A percentile compares a stretch with the other conserved stretches of the same genome.
phyloP scores from a whole-genome alignment of 768 basidiomycete species.

The Pluteus cervinus region DNA sequence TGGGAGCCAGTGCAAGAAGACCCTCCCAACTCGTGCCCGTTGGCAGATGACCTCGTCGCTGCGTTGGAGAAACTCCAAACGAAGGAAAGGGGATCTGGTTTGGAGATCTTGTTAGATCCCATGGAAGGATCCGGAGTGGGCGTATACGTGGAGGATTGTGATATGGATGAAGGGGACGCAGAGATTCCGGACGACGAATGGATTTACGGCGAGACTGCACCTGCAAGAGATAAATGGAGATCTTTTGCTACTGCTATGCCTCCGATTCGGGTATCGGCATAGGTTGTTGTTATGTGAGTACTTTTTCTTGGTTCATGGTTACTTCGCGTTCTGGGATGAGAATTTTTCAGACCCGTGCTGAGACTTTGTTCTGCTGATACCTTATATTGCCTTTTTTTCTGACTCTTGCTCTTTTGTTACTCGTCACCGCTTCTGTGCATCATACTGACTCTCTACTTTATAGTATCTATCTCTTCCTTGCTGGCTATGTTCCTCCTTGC shows the following conservation, averaged over 20 bases:
- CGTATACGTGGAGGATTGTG: conserved; percentile 75
- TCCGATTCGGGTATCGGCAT: conserved; percentile 28
- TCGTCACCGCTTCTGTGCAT: conserved; percentile 5
- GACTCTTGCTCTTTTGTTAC: conserved; percentile 18
- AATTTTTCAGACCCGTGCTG: conserved; percentile 76
- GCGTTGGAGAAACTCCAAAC: conserved; percentile 72
- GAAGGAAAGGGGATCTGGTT: conserved; percentile 26
- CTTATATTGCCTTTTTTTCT: conserved; percentile 59
- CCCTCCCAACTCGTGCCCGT: conserved; percentile 75
- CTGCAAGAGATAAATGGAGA: conserved; percentile 45
- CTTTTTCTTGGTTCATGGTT: conserved; percentile 6
- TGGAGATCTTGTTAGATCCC: conserved; percentile 62
- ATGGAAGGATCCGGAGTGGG: conserved; percentile 67
- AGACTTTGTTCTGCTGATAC: conserved; percentile 50
- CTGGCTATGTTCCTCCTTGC: conserved; percentile 9
- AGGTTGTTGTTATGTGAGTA: conserved; percentile 16
- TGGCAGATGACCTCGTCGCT: conserved; percentile 82
- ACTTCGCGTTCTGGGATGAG: conserved; percentile 44
- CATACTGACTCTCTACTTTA: conserved; percentile 9
- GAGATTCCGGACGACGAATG: conserved; percentile 51
- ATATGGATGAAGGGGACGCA: conserved; percentile 26
- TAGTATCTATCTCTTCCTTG: conserved; percentile 1
- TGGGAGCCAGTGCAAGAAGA: conserved; percentile 93
- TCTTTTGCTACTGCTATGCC: conserved; percentile 53
- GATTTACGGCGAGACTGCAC: conserved; percentile 56